Evolutionary conservation across 805 yeast species (phyloP), one percentile per base, ranked within the genome.

Genomic region (Monosporozyma siamensis): DNA sequence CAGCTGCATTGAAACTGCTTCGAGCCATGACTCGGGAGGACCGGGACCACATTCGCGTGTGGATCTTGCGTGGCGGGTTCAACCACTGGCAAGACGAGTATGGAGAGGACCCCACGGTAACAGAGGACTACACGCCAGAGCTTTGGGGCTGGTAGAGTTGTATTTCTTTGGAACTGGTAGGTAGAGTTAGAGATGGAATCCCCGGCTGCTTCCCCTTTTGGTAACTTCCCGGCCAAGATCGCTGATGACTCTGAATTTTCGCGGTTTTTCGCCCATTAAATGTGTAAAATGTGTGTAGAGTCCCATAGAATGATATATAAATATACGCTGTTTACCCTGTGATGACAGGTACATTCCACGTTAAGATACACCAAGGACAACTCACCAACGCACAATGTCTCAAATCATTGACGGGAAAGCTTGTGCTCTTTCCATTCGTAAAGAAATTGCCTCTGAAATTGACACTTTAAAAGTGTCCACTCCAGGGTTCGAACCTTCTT

Each of bases 51-150:
- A 69, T 77, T 44, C 65, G 71, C 25, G 77, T 90, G 2, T 82
- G 78, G 71, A 80, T 90, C 2, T 65, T 92, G 27, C 63, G 72
- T 46, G 97, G 95, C 4, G 97, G 98, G 0, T 92, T 90, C 61
- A 75, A 73, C 31, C 71, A 71, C 42, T 90, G 97, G 97, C 95
- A 85, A 50, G 67, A 70, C 39, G 56, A 65, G 6, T 89, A 81
- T 55, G 95, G 96, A 1, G 68, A 65, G 2, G 94, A 88, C 52
- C 48, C 48, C 1, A 48, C 58, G 2, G 78, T 82, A 7, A 86
- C 95, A 0, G 90, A 74, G 45, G 77, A 55, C 14, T 79, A 75
- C 50, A 64, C 64, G n/a, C 64, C 66, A 14, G 74, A 65, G 38
- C 47, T 76, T 6, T 70, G 73, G 74, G 40, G 50, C 11, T 54